These are phyloP conservation scores for Ambrosia trifida DNA, from an alignment of 129 eudicot species.

Conservation along the genomic window DNA sequence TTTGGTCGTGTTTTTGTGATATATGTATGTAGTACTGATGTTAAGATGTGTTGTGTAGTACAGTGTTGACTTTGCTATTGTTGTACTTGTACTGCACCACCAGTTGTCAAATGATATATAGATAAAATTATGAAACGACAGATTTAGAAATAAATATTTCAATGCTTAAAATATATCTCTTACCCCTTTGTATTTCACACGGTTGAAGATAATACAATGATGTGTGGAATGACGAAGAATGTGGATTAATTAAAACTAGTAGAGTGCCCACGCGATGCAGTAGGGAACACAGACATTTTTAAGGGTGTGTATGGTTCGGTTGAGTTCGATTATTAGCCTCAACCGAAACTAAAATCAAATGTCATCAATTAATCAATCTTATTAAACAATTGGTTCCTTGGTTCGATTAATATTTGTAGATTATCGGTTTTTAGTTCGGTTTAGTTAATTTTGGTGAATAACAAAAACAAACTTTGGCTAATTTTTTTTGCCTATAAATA, in stretches of 20 bases:
- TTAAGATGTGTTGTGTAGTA: slow-evolving; percentile 45
- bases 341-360: no score
- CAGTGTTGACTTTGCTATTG: slow-evolving; percentile 53
- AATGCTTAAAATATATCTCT: neutral
- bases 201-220: slow-evolving; percentile 18
- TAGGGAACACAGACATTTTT: no score
- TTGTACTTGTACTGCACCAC: slow-evolving; percentile 62
- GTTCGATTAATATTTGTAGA: no score
- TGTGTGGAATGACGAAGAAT: slow-evolving; percentile 13
- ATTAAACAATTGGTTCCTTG: no score
- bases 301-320: no score
- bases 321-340: no score
- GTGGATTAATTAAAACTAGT: neutral
- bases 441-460: no score
- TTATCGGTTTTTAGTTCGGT: no score
- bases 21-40: slow-evolving; percentile 12
- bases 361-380: no score
- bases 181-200: slow-evolving; percentile 11
- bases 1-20: neutral
- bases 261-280: no score
- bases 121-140: neutral
- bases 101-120: slow-evolving; percentile 24
- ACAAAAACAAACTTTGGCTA: no score
- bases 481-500: no score
- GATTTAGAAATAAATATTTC: slow-evolving; percentile 13